These are phyloP conservation scores for Teunomyces stri DNA, from an alignment of 805 yeast species.

Conservation along the genomic window DNA sequence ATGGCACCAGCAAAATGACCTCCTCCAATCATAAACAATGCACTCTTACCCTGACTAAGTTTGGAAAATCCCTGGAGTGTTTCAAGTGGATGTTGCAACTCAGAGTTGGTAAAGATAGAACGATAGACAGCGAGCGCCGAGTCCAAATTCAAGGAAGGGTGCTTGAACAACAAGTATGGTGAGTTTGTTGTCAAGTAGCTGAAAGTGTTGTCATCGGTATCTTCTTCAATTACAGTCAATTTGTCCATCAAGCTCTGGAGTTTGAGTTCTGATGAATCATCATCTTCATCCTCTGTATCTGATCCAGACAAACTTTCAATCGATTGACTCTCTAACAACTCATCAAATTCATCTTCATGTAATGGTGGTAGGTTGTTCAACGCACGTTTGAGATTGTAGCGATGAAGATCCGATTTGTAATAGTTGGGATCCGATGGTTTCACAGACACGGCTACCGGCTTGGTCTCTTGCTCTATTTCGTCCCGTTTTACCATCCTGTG, in stretches of 20 bases:
- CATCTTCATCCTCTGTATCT: slow-evolving; percentile 28
- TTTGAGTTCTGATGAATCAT: slow-evolving; percentile 15
- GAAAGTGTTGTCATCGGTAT: slow-evolving; percentile 33
- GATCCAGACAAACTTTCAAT: slow-evolving; percentile 60
- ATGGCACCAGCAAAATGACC: slow-evolving; percentile 98
- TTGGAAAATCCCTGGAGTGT: slow-evolving; percentile 40
- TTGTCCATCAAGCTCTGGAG: slow-evolving; percentile 24
- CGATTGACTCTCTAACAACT: slow-evolving; percentile 47
- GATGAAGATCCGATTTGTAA: slow-evolving; percentile 58
- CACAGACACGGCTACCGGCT: not conserved
- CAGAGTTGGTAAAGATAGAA: slow-evolving; percentile 47
- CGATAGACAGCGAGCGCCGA: slow-evolving; percentile 69
- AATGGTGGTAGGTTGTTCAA: slow-evolving; percentile 45
- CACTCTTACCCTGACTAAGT: slow-evolving; percentile 48
- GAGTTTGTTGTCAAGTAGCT: slow-evolving; percentile 67
- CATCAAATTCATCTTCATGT: slow-evolving; percentile 58
- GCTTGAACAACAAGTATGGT: slow-evolving; percentile 61
- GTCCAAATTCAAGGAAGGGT: slow-evolving; percentile 41
- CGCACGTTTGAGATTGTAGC: slow-evolving; percentile 56
- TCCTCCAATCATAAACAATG: slow-evolving; percentile 91
- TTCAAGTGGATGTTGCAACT: slow-evolving; percentile 50
- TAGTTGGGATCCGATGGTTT: slow-evolving; percentile 17
- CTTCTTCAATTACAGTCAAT: slow-evolving; percentile 16
- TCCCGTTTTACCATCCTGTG: slow-evolving; percentile 5
- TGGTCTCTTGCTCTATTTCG: not conserved